Evolutionary conservation across 225 moss, liverwort and hornwort genomes (phyloP), one percentile per base, ranked within the genome.

Genomic region (Takakia lepidozioides): DNA sequence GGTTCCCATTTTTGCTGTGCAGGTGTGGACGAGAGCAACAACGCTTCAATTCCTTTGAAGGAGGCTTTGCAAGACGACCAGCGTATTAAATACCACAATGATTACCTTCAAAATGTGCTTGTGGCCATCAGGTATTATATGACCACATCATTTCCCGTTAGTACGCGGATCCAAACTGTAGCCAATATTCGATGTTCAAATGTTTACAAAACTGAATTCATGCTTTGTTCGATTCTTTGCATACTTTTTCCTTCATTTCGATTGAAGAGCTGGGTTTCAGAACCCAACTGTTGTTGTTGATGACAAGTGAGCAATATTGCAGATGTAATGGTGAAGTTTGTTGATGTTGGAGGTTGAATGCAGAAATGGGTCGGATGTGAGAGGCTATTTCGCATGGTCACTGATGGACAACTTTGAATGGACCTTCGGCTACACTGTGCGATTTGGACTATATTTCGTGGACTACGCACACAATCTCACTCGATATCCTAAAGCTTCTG

Each of bases 321-420:
- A n/a, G n/a, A n/a, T n/a, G n/a, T n/a, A n/a, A n/a, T n/a, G n/a
- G n/a, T n/a, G n/a, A n/a, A n/a, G n/a, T n/a, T n/a, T n/a, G 38
- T 5, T 35, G 4, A 8, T 56, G 9, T 26, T 35, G 0, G 15
- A 19, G 32, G 16, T 23, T 10, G 4, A 26, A 47, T 19, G 26
- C 80, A 95, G 90, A 59, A 73, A 82, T 29, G 89, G 95, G 20
- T 86, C 82, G 14, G 82, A 90, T 51, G 84, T 95, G 2, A 80
- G 84, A 17, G 48, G 73, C 4, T 95, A 89, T 57, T 93, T 74
- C 24, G 89, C 84, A 1, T 93, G 93, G 93, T 89, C 93, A 1
- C 46, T 89, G 38, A 14, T 82, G 61, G 93, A 95, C 68, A 86
- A 84, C 43, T 95, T 89, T 37, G 93, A 95, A 65, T 95, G 93